Base-by-base conservation (phyloP, 768 basidiomycete species). In the Butyriboletus loyo region DNA sequence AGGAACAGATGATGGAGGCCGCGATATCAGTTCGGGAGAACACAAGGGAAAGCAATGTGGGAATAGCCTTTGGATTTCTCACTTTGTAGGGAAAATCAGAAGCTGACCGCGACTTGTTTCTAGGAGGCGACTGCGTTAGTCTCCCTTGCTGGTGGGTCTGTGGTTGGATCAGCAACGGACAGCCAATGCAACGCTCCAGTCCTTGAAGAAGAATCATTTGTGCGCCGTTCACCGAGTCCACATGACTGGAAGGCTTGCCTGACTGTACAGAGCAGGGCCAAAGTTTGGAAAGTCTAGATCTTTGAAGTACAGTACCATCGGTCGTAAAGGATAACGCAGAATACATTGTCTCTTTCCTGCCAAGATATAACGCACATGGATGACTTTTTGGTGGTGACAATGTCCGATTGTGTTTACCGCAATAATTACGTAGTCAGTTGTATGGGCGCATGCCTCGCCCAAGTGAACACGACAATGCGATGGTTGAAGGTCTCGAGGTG, bases 401-500 rank as follows among this genome's bases (percentile, higher is more conserved):
- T n/a, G n/a, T n/a, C n/a, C n/a, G n/a, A n/a, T n/a, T n/a, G n/a
- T n/a, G n/a, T n/a, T 13, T 31, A 31, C 13, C 27, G 27, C 3
- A 8, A 6, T 31, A 38, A 45, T 46, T 46, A 46, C 32, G 32
- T 46, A 46, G 9, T 35, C 32, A 38, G 37, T 38, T 13, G 37
- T 38, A 19, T 19, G 37, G 22, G 30, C 21, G 9, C 7, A 15
- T 10, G 19, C 10, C 21, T 17, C 15, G 43, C 9, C 27, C n/a
- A n/a, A n/a, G n/a, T n/a, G 27, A 51, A 24, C 48, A 52, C 50
- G 14, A 52, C 50, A n/a, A 22, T 9, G 21, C 52, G 4, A 65
- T 65, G 64, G 36, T 8, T 7, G 62, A 62, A 42, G 67, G 62
- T 19, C 50, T 67, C 42, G 53, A 67, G 43, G 66, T 67, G 7